A percentile compares a stretch with the other conserved stretches of the same genome.
Evolutionary conservation across 768 basidiomycete species (phyloP).

Genomic region (Serendipita indica): DNA sequence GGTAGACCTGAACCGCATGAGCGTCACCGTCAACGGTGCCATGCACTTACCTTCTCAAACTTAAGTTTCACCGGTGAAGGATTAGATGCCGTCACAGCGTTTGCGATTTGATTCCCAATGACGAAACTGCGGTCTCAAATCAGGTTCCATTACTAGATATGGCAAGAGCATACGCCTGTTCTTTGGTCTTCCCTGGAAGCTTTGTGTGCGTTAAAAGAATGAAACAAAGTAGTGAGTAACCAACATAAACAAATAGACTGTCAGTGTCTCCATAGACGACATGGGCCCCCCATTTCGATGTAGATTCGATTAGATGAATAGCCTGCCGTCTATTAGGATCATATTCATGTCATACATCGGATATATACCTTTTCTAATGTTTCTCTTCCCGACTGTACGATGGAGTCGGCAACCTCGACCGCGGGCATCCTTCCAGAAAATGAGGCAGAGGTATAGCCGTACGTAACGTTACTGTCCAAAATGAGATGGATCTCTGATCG

Average conservation of each 20-base stretch:
- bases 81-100: constrained; percentile 70
- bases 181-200: constrained; percentile 82
- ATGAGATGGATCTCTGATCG: too few species aligned
- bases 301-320: constrained; percentile 59
- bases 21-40: constrained; percentile 12
- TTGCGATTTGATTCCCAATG: constrained; percentile 86
- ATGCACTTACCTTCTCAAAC: constrained; percentile 99
- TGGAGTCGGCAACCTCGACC: constrained; percentile 95
- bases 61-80: constrained; percentile 89
- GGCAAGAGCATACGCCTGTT: too few species aligned
- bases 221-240: too few species aligned
- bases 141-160: too few species aligned
- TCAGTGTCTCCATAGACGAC: constrained; percentile 98
- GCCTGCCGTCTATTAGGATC: constrained; percentile 40
- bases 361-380: constrained; percentile 74
- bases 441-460: constrained; percentile 89
- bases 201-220: too few species aligned
- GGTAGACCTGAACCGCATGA: constrained; percentile 60
- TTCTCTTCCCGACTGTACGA: constrained; percentile 91
- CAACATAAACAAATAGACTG: constrained; percentile 83
- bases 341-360: background rate
- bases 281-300: constrained; percentile 72
- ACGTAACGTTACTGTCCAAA: constrained; percentile 61
- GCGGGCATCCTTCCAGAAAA: constrained; percentile 97
- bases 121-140: too few species aligned